A percentile compares a stretch with the other conserved stretches of the same genome.
These are phyloP conservation scores for Nemania abortiva DNA, from an alignment of 2,329 filamentous ascomycete species.

Conservation along the genomic window DNA sequence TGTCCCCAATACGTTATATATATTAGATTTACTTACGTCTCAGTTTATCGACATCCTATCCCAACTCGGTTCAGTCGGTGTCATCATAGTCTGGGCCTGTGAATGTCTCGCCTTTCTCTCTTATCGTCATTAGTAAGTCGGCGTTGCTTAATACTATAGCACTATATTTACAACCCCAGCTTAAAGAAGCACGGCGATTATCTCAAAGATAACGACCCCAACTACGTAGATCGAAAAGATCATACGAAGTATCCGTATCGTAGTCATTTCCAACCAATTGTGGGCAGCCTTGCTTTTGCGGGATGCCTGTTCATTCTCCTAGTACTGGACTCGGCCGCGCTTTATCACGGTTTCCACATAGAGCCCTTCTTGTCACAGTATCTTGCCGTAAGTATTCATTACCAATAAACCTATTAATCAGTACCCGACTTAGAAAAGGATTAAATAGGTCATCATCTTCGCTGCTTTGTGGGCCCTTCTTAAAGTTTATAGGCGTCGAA, in stretches of 20 bases:
- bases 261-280: constrained; percentile 54
- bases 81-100: constrained; percentile 57
- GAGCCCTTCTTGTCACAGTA: constrained; percentile 55
- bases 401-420: neutral
- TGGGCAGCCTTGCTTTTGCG: constrained; percentile 52
- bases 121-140: constrained; percentile 53
- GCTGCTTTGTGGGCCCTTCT: neutral
- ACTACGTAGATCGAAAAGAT: constrained; percentile 48
- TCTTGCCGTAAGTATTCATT: constrained; percentile 51
- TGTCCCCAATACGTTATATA: no score
- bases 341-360: constrained; percentile 54
- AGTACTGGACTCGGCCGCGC: constrained; percentile 51
- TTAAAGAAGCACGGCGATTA: constrained; percentile 37
- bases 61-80: constrained; percentile 54
- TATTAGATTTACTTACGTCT: neutral
- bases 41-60: constrained; percentile 57
- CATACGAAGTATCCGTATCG: constrained; percentile 55
- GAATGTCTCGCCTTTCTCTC: constrained; percentile 57
- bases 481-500: constrained; percentile 1
- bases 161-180: neutral
- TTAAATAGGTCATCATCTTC: neutral
- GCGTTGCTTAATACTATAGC: constrained; percentile 35
- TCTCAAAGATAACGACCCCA: constrained; percentile 42
- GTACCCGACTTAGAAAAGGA: neutral
- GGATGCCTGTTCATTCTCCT: constrained; percentile 54